Percentiles rank a stretch among this genome's conserved stretches.
These are phyloP conservation scores for Aspergillus biplanus DNA, from an alignment of 495 filamentous ascomycete genomes.

Conservation along the genomic window DNA sequence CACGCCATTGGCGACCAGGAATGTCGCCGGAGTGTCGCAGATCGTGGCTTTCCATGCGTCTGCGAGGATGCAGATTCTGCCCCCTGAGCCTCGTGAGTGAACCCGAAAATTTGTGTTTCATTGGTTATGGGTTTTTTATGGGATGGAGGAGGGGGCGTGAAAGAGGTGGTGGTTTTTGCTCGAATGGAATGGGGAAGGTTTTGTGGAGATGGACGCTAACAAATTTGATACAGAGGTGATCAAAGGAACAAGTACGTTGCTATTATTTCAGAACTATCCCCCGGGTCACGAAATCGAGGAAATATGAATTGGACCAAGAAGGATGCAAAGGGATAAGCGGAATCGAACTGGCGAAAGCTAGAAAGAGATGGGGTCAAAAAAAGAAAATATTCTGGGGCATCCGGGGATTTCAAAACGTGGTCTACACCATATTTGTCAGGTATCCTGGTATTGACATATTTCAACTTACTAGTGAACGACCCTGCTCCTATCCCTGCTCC, in stretches of 20 bases:
- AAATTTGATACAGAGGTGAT: conserved; percentile 63
- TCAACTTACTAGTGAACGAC: conserved; percentile 72
- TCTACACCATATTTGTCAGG: neutral
- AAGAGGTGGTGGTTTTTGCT: neutral
- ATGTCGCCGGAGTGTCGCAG: conserved; percentile 45
- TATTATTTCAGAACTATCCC: neutral
- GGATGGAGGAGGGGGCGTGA: neutral
- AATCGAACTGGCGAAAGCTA: neutral
- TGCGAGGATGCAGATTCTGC: conserved; percentile 66
- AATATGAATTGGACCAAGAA: neutral
- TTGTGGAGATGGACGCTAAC: conserved; percentile 29
- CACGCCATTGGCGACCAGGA: conserved; percentile 42
- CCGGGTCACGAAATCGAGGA: neutral
- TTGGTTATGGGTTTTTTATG: neutral
- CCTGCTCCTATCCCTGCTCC: conserved; percentile 72
- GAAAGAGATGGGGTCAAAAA: neutral
- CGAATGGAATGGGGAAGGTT: neutral
- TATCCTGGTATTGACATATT: conserved; percentile 27
- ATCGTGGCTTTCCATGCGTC: conserved; percentile 75
- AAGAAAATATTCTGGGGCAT: neutral
- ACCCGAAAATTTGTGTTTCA: conserved; percentile 6
- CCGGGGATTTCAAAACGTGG: neutral
- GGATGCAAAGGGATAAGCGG: neutral
- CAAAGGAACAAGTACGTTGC: conserved; percentile 73
- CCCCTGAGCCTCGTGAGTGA: conserved; percentile 67